Conservation (phyloP, 805 yeast species). For the Suhomyces pyralidae region DNA sequence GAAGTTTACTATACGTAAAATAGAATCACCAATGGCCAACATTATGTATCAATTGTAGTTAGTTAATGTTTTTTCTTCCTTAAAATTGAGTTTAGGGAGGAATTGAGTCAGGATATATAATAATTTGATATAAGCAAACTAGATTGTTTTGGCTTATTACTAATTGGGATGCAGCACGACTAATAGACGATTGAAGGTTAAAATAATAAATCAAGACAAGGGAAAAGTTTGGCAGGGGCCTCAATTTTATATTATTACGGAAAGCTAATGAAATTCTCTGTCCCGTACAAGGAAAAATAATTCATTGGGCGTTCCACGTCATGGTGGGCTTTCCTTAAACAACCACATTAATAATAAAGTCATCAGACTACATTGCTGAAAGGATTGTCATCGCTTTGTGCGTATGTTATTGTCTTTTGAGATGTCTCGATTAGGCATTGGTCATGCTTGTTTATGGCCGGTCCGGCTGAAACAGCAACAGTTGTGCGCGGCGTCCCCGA, state of each 20-base stretch:
- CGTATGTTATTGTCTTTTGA: background rate
- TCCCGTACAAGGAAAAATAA: background rate
- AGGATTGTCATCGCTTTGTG: constrained; percentile 3
- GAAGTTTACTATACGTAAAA: constrained; percentile 73
- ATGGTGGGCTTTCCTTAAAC: constrained; percentile 1
- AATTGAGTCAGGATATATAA: constrained; percentile 3
- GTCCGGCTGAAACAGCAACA: constrained; percentile 8
- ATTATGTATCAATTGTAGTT: constrained; percentile 23
- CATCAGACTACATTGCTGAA: constrained; percentile 1
- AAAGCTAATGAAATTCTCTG: background rate
- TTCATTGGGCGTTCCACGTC: background rate
- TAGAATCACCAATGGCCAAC: constrained; percentile 71
- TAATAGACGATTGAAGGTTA: background rate
- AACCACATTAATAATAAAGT: constrained; percentile 3
- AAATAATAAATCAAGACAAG: background rate
- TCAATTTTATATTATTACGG: constrained; percentile 3
- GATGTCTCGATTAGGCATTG: constrained; percentile 13
- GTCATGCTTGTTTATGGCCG: constrained; percentile 16
- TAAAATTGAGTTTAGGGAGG: background rate
- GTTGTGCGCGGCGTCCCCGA: background rate
- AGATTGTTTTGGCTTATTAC: background rate
- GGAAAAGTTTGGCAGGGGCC: background rate
- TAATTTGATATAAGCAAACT: background rate
- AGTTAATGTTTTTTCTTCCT: background rate
- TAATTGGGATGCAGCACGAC: background rate